A percentile compares a stretch with the other conserved stretches of the same genome.
Evolutionary conservation across 495 filamentous ascomycete genomes (phyloP).

Genomic region (Elasticomyces elasticus): DNA sequence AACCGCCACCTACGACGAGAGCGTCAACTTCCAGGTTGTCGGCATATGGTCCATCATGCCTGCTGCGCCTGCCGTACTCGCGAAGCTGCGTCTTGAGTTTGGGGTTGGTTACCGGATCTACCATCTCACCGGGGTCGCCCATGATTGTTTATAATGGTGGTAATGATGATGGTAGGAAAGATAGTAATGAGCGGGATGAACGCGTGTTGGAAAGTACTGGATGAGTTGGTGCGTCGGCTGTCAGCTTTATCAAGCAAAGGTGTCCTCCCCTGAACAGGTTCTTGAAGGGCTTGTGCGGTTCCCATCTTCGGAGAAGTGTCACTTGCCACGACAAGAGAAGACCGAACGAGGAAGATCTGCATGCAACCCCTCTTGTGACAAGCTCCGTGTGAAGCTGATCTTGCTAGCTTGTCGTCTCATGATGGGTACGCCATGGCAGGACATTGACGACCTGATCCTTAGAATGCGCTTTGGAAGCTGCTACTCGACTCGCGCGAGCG

Average conservation of each 20-base stretch:
- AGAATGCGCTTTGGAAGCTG: neutral
- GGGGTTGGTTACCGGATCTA: neutral
- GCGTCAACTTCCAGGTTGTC: conserved; percentile 23
- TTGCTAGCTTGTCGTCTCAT: neutral
- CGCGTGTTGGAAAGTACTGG: neutral
- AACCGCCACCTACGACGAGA: conserved; percentile 31
- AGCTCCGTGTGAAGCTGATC: neutral
- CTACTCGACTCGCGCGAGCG: neutral
- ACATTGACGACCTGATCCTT: neutral
- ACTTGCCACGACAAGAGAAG: neutral
- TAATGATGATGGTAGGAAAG: neutral
- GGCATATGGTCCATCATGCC: conserved; percentile 13
- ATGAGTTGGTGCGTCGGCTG: neutral
- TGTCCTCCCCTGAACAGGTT: neutral
- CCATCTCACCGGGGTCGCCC: neutral
- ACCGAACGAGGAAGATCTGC: neutral
- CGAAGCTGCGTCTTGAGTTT: conserved; percentile 12
- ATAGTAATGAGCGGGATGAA: neutral
- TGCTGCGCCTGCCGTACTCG: conserved; percentile 2
- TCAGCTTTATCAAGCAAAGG: neutral
- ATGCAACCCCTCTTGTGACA: neutral
- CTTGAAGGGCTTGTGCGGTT: neutral
- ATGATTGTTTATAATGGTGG: neutral
- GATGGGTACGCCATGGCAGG: neutral
- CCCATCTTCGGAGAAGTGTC: neutral